These are phyloP conservation scores for Dioscorea zingiberensis DNA, from an alignment of 106 monocot genomes.

Conservation along the genomic window DNA sequence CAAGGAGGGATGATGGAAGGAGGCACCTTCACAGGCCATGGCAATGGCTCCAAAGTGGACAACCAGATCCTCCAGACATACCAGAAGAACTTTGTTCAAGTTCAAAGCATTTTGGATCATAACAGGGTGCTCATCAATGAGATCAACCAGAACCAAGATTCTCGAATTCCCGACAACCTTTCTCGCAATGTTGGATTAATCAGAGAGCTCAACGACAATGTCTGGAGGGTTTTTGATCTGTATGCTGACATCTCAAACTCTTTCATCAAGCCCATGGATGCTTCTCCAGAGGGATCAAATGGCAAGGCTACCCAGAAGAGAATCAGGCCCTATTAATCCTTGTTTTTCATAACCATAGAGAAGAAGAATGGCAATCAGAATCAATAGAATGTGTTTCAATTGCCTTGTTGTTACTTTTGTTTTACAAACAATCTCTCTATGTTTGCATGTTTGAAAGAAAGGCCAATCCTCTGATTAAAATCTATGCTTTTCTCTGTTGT, in stretches of 20 bases:
- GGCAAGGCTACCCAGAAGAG: constrained; percentile 39
- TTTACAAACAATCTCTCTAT: too few relatives aligned
- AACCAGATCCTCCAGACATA: constrained; percentile 37
- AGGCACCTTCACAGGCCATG: constrained; percentile 21
- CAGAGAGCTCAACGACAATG: constrained; percentile 60
- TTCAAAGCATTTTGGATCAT: constrained; percentile 54
- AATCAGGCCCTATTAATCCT: constrained; percentile 15
- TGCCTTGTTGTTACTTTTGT: too few relatives aligned
- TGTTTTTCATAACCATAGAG: too few relatives aligned
- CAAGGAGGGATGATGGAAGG: constrained; percentile 38
- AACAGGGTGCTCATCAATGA: constrained; percentile 58
- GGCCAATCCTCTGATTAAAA: too few relatives aligned
- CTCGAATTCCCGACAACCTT: constrained; percentile 36
- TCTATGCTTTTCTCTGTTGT: too few relatives aligned
- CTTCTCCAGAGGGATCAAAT: constrained; percentile 34
- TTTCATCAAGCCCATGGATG: constrained; percentile 23
- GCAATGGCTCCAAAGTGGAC: constrained; percentile 34
- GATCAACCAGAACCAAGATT: constrained; percentile 64
- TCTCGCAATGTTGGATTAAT: constrained; percentile 31
- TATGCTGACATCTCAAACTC: constrained; percentile 45
- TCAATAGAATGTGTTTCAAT: too few relatives aligned
- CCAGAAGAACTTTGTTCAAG: constrained; percentile 59
- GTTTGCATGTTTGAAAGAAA: too few relatives aligned
- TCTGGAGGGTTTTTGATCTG: constrained; percentile 39
- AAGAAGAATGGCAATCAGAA: too few relatives aligned